Conservation (phyloP, 225 moss, liverwort and hornwort genomes). For the Pleurozium schreberi region DNA sequence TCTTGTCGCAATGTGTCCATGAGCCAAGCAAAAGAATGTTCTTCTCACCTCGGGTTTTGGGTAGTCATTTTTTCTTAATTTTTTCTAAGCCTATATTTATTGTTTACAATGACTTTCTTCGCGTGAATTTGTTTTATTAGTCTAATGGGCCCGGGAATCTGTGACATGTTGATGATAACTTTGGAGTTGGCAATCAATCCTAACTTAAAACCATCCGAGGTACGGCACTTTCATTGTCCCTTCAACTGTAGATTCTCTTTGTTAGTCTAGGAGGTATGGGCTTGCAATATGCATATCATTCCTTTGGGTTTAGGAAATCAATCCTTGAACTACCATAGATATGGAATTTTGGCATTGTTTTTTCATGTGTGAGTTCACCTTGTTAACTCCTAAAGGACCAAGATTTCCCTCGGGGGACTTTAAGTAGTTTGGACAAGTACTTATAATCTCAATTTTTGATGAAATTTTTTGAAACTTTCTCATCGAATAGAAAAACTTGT, state of each 20-base stretch:
- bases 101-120: background rate
- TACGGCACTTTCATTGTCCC: background rate
- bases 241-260: background rate
- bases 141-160: background rate
- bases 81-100: too few species aligned
- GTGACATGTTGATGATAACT: background rate
- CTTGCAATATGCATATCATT: background rate
- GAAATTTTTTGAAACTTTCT: too few species aligned
- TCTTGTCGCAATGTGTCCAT: background rate
- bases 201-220: background rate
- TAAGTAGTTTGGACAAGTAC: too few species aligned
- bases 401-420: too few species aligned
- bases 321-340: background rate
- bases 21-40: background rate
- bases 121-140: fast-evolving
- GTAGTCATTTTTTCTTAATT: background rate
- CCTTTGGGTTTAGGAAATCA: too few species aligned
- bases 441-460: too few species aligned
- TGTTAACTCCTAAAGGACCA: too few species aligned
- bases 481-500: too few species aligned
- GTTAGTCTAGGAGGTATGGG: background rate
- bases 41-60: background rate
- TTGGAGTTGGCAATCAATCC: fast-evolving
- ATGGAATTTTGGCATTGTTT: background rate
- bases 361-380: background rate